phyloP scores from a whole-genome alignment of 192 early-diverging fungal species.

The Funneliformis geosporum region DNA sequence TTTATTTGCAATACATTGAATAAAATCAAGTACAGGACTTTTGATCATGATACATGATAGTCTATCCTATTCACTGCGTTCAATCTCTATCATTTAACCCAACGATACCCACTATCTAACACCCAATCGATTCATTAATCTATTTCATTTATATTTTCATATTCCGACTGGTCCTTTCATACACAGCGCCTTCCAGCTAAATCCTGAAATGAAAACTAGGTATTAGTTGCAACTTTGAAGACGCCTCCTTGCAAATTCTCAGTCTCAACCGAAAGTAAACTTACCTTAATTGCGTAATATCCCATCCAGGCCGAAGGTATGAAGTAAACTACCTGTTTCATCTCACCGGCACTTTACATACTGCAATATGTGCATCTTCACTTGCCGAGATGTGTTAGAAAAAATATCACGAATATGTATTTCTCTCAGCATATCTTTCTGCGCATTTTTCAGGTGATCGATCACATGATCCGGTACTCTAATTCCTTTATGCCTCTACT shows the following conservation, averaged over 20 bases:
- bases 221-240: constrained; percentile 6
- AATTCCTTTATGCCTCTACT: too few relatives aligned
- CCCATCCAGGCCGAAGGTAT: neutral
- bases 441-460: too few relatives aligned
- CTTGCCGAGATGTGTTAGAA: too few relatives aligned
- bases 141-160: constrained; percentile 13
- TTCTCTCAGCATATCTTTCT: too few relatives aligned
- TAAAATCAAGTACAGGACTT: constrained; percentile 5
- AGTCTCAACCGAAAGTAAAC: neutral
- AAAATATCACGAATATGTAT: too few relatives aligned
- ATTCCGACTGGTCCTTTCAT: neutral
- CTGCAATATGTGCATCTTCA: neutral
- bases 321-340: constrained; percentile 8
- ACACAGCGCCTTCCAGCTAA: constrained; percentile 3
- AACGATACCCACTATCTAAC: constrained; percentile 16
- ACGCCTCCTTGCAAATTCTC: constrained; percentile 12
- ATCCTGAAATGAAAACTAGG: neutral
- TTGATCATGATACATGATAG: constrained; percentile 17
- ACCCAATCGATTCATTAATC: constrained; percentile 19
- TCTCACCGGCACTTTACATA: neutral
- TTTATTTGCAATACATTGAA: constrained; percentile 5
- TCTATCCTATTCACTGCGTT: constrained; percentile 6
- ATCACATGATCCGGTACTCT: too few relatives aligned
- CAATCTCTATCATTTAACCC: constrained; percentile 7
- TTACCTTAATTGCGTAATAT: constrained; percentile 1